Evolutionary conservation across 306 rosid genomes (phyloP), one percentile per base, ranked within the genome.

Genomic region (Astragalus glycyphyllos): DNA sequence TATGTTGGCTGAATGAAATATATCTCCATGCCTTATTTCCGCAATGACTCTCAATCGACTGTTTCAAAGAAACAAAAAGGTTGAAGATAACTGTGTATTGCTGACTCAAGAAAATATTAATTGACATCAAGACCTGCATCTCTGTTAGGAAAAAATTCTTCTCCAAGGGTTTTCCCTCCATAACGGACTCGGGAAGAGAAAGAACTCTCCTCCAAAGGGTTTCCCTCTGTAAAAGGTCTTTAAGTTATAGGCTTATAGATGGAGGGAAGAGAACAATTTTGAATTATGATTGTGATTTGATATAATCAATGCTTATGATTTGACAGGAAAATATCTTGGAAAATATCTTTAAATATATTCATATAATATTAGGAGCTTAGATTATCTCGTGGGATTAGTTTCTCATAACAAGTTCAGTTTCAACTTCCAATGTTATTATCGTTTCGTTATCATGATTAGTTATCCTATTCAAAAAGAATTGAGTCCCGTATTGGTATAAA

Each of bases 31-130:
- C 73, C 90, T 89, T 60, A 90, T 88, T 86, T 94, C 98, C 0
- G 97, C 97, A 68, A 94, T 87, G 76, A 90, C 96, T 79, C 98
- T 87, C 86, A 94, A 78, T 77, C 96, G 96, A 54, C 98, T 94
- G 88, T 88, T 81, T 59, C 84, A 84, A 60, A 68, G 58, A 4
- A 68, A 71, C 68, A 35, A 66, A 61, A 60, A 16, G 11, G 47
- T 11, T 68, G 8, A 41, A 56, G 54, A 73, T 46, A 15, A 57
- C 13, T 7, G 14, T 16, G 38, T 47, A 70, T 31, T 31, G 31
- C 57, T 44, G 63, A 66, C 71, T 51, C 72, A n/a, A 46, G 54
- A 34, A 46, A 48, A 71, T 31, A 59, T 31, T 47, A 40, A 45
- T 47, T 71, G 53, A 42, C 54, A 53, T 55, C 63, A 73, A 45